Conservation (phyloP, 1,139 yeast genomes). For the Casaregolazyma suthepensis region DNA sequence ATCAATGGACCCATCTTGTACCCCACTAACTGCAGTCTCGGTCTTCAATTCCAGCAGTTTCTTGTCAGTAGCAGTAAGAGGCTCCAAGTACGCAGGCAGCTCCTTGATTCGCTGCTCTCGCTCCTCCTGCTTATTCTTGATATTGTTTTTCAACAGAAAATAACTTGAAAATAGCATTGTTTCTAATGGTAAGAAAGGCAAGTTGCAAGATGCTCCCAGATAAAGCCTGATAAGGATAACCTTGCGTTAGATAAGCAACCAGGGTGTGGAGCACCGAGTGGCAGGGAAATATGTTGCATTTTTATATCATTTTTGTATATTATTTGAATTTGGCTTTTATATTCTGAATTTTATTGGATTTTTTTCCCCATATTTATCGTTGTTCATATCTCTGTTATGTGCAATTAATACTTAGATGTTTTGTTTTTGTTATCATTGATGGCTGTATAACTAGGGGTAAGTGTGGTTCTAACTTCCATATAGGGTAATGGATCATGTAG, state of each 20-base stretch:
- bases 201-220: background rate
- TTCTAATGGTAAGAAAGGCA: background rate
- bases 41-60: slow-evolving; percentile 28
- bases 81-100: slow-evolving; percentile 30
- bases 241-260: background rate
- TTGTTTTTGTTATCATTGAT: too few relatives aligned
- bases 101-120: slow-evolving; percentile 32
- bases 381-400: too few relatives aligned
- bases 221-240: background rate
- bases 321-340: too few relatives aligned
- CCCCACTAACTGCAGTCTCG: slow-evolving; percentile 26
- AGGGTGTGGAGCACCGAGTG: background rate
- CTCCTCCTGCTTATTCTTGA: slow-evolving; percentile 31
- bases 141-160: slow-evolving; percentile 10
- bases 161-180: slow-evolving; percentile 8
- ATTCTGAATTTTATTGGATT: background rate
- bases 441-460: too few relatives aligned
- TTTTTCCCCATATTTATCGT: too few relatives aligned
- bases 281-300: background rate
- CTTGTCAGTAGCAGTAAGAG: slow-evolving; percentile 31
- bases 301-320: too few relatives aligned
- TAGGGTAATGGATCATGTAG: too few relatives aligned
- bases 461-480: too few relatives aligned
- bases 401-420: too few relatives aligned
- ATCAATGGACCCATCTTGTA: slow-evolving; percentile 28